A percentile compares a stretch with the other conserved stretches of the same genome.
These are phyloP conservation scores for Coemansia sp. DNA, from an alignment of 192 early-diverging fungal genomes.

Conservation along the genomic window DNA sequence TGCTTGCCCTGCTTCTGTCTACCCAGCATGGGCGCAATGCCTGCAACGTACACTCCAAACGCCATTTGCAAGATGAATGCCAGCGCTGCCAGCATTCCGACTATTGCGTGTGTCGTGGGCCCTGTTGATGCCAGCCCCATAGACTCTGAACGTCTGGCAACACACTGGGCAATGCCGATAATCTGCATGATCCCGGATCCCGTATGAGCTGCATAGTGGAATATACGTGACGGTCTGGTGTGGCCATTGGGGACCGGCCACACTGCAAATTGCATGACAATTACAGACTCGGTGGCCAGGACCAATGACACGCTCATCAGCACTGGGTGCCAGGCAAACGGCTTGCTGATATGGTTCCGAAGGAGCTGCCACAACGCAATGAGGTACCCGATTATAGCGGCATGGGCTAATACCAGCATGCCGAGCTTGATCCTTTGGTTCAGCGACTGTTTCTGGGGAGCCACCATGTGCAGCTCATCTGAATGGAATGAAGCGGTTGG, in stretches of 20 bases:
- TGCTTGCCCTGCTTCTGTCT: neutral
- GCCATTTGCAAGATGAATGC: slow-evolving; percentile 10
- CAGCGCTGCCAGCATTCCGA: slow-evolving; percentile 9
- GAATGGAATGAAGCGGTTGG: neutral
- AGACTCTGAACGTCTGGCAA: neutral
- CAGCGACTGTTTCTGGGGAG: neutral
- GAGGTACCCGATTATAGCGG: slow-evolving; percentile 5
- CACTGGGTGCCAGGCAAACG: slow-evolving; percentile 25
- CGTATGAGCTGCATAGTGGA: neutral
- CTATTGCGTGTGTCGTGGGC: slow-evolving; percentile 5
- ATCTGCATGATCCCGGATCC: neutral
- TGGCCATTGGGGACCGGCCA: slow-evolving; percentile 6
- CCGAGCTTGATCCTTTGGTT: neutral
- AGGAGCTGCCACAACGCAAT: neutral
- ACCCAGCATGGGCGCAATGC: neutral
- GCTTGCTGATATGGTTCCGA: neutral
- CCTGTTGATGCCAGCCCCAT: no score
- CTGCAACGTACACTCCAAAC: slow-evolving; percentile 5
- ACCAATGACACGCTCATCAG: slow-evolving; percentile 29
- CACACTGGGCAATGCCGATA: slow-evolving; percentile 1
- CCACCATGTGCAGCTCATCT: neutral
- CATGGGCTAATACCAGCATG: slow-evolving; percentile 7
- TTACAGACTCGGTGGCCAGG: slow-evolving; percentile 11
- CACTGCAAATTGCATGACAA: slow-evolving; percentile 11
- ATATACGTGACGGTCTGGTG: neutral